phyloP scores from a whole-genome alignment of 371 early-diverging fungal species.

The Chytridium lagenaria region DNA sequence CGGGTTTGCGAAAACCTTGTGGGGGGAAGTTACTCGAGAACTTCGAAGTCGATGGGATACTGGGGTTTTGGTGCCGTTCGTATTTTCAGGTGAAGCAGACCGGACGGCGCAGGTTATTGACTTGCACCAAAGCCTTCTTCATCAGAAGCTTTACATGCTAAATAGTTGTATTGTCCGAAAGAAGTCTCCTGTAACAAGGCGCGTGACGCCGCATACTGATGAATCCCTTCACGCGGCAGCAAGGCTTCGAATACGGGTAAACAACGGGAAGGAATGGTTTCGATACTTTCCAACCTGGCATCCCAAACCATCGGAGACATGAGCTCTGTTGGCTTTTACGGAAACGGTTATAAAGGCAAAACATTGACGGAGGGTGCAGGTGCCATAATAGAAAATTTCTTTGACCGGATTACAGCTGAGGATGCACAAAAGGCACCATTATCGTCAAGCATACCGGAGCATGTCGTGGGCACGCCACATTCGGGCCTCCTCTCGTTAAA shows the following conservation, averaged over 20 bases:
- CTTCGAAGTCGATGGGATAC: conserved; percentile 42
- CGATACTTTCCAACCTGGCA: background rate
- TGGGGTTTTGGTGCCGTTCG: conserved; percentile 28
- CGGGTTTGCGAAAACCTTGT: conserved; percentile 32
- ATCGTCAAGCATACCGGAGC: background rate
- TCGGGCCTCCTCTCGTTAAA: background rate
- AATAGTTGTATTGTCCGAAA: conserved; percentile 74
- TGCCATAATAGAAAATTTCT: conserved; percentile 22
- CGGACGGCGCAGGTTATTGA: conserved; percentile 62
- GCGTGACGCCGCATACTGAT: too few species aligned
- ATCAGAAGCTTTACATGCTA: conserved; percentile 92
- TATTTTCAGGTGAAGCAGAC: conserved; percentile 3
- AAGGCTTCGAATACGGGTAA: too few species aligned
- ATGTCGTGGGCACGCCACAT: background rate
- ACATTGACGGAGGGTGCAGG: background rate
- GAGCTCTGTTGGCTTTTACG: background rate
- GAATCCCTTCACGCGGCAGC: too few species aligned
- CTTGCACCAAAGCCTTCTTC: conserved; percentile 71
- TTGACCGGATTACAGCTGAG: conserved; percentile 28
- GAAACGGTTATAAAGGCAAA: background rate
- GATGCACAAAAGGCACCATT: too few species aligned
- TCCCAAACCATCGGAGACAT: background rate
- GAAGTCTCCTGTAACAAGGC: background rate
- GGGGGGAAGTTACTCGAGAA: conserved; percentile 37
- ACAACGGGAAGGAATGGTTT: background rate